A percentile compares a stretch with the other conserved stretches of the same genome.
Conservation (phyloP, 805 yeast genomes). For the Henningerozyma blattae region DNA sequence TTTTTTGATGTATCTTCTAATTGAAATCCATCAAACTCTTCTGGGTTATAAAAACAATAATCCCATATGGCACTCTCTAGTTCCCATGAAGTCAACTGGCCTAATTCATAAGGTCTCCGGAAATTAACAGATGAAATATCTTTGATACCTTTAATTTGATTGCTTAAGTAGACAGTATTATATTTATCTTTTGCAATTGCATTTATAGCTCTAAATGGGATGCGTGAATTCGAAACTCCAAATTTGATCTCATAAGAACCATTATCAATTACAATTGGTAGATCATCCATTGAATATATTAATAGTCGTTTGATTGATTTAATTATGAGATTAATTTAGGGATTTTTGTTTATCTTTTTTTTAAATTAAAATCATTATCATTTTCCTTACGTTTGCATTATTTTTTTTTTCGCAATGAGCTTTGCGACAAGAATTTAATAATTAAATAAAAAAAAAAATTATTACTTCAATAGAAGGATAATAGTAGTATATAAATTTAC, state of each 20-base stretch:
- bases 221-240: slow-evolving; percentile 32
- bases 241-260: slow-evolving; percentile 77
- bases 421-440: no score
- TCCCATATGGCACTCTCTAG: slow-evolving; percentile 87
- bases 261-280: slow-evolving; percentile 62
- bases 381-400: no score
- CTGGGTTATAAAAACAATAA: slow-evolving; percentile 41
- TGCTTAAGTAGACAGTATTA: slow-evolving; percentile 61
- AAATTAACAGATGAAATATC: slow-evolving; percentile 66
- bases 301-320: no score
- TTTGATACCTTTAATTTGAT: slow-evolving; percentile 47
- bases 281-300: slow-evolving; percentile 19
- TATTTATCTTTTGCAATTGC: slow-evolving; percentile 66
- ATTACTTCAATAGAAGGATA: no score
- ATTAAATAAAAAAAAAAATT: no score
- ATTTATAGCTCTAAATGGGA: slow-evolving; percentile 50
- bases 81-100: slow-evolving; percentile 87
- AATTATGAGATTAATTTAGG: no score
- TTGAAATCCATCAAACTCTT: slow-evolving; percentile 32
- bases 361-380: no score
- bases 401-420: no score
- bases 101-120: slow-evolving; percentile 78
- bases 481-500: no score
- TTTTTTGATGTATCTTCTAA: slow-evolving; percentile 34
- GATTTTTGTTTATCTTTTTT: no score